Percentiles rank a stretch among this genome's conserved stretches.
These are phyloP conservation scores for Xylaria telfairii DNA, from an alignment of 495 filamentous ascomycete species.

Conservation along the genomic window DNA sequence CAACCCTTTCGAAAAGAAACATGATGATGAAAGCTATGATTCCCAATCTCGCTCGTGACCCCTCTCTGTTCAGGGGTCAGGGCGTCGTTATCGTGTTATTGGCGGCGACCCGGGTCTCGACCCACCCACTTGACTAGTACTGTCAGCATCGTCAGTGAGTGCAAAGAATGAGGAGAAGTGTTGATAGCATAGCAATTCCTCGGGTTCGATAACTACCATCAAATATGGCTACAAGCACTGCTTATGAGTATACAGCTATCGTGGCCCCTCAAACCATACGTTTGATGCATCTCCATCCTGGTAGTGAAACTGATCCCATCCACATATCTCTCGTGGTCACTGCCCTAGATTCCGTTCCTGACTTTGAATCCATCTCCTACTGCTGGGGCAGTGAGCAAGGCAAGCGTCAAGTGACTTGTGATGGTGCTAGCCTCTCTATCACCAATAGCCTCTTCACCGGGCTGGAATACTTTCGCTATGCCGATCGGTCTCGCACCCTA, in stretches of 20 bases:
- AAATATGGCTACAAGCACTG: not conserved
- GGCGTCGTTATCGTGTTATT: not conserved
- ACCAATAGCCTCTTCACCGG: constrained; percentile 37
- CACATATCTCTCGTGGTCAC: constrained; percentile 22
- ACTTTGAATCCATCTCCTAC: constrained; percentile 49
- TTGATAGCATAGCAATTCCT: not conserved
- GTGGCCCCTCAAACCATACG: constrained; percentile 16
- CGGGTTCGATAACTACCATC: not conserved
- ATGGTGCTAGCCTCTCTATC: constrained; percentile 32
- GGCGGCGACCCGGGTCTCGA: not conserved
- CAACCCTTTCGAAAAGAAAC: too few species aligned
- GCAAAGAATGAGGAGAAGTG: not conserved
- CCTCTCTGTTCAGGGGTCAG: not conserved
- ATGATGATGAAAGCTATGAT: not conserved
- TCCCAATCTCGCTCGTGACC: not conserved
- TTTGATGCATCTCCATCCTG: constrained; percentile 30
- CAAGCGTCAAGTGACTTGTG: constrained; percentile 29
- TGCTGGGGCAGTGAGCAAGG: constrained; percentile 40
- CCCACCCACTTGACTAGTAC: not conserved
- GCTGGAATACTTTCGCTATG: constrained; percentile 37
- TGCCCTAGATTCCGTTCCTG: constrained; percentile 18
- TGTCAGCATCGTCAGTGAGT: not conserved
- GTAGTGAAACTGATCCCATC: constrained; percentile 24
- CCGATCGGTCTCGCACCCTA: constrained; percentile 30
- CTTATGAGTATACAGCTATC: constrained; percentile 13